Conservation (phyloP, 306 rosid genomes). For the Lathyrus oleraceus region DNA sequence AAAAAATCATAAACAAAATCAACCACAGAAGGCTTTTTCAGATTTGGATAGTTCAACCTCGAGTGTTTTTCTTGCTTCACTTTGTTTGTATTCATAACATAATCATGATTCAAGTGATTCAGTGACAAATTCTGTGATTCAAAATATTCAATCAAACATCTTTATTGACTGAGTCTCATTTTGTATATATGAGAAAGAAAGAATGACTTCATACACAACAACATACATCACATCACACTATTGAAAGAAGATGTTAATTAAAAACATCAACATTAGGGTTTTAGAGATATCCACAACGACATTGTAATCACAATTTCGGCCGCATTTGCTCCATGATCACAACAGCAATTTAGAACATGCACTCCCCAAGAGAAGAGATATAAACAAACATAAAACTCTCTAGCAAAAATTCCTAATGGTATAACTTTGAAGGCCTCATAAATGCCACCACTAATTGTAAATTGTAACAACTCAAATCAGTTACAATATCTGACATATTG, state of each 20-base stretch:
- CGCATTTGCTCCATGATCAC: not conserved
- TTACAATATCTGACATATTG: not conserved
- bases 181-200: not conserved
- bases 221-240: not conserved
- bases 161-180: not conserved
- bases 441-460: not conserved
- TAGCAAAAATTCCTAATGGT: constrained; percentile 2
- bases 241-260: constrained; percentile 14
- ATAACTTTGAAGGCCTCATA: constrained; percentile 5
- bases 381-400: not conserved
- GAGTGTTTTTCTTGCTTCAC: not conserved
- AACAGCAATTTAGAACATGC: not conserved
- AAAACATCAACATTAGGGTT: not conserved
- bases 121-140: not conserved
- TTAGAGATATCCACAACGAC: not conserved
- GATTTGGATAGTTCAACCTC: not conserved
- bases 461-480: not conserved
- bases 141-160: too few relatives aligned
- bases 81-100: not conserved
- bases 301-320: not conserved
- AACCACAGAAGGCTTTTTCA: not conserved
- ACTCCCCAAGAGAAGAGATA: not conserved
- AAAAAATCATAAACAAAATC: not conserved
- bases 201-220: not conserved
- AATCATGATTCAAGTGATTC: not conserved